Evolutionary conservation across 805 yeast genomes (phyloP), one percentile per base, ranked within the genome.

Genomic region (Candida dendrica): DNA sequence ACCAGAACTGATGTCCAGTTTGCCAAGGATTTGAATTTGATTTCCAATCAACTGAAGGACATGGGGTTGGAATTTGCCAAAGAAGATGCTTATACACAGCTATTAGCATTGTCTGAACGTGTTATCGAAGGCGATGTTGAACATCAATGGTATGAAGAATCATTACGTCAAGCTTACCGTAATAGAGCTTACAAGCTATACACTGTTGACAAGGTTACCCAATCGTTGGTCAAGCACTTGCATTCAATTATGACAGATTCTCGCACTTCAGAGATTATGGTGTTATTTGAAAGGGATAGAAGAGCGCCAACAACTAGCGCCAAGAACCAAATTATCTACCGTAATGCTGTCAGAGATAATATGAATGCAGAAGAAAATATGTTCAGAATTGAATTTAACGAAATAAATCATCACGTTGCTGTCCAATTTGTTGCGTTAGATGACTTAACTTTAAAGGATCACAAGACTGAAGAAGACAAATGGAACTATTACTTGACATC

Each of bases 401-500:
- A 75, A 43, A 48, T 58, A 1, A 65, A 64, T 2, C 68, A 68
- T 36, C 65, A 69, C 39, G 82, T 84, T 14, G 74, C 75, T 42
- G 80, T 95, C 48, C 91, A 88, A 54, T 88, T 84, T 62, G 80
- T 93, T 42, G 90, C 91, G 9, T 69, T 87, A 36, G 96, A 88
- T 55, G 98, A 91, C 58, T 67, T 90, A 52, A 90, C 98, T 0
- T 72, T 90, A 56, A 81, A 81, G 44, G 86, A 85, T 48, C 70
- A 74, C 10, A 69, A 71, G 51, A 74, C 80, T 18, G 77, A 79
- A 3, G 91, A 85, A 52, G 95, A 87, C 49, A 77, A 77, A 54
- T 93, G 96, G 84, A 90, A 88, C 59, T 91, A 93, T 66, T 93
- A 93, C 58, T 74, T 93, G 39, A 91, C 98, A 0, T 85, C 95